phyloP scores from a whole-genome alignment of 2,329 filamentous ascomycete genomes.

The Rhexocercosporidium sp. region DNA sequence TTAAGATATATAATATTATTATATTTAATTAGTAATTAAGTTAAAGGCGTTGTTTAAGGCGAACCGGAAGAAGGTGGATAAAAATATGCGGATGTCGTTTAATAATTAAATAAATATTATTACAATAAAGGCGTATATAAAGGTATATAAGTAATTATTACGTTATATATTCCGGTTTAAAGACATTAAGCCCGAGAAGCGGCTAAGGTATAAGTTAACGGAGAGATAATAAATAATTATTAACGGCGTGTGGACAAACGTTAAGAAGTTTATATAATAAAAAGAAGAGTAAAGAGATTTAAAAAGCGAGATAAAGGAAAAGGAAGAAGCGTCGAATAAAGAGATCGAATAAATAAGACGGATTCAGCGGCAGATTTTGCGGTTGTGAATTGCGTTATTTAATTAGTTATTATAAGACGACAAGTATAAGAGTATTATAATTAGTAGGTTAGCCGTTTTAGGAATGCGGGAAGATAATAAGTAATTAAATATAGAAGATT shows the following conservation, averaged over 20 bases:
- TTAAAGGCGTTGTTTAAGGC: slow-evolving; percentile 8
- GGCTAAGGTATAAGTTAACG: not conserved
- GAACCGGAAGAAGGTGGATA: not conserved
- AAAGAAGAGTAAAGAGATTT: slow-evolving; percentile 11
- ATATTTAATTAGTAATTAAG: slow-evolving; percentile 8
- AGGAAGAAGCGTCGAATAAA: not conserved
- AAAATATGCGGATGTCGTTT: not conserved
- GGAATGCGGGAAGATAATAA: slow-evolving; percentile 12
- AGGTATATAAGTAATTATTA: slow-evolving; percentile 20
- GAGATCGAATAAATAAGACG: slow-evolving; percentile 16
- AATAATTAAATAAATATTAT: slow-evolving; percentile 22
- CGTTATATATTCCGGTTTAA: slow-evolving; percentile 21
- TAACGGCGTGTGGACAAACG: not conserved
- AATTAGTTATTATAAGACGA: too few relatives aligned
- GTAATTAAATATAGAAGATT: not conserved
- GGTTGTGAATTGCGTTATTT: too few relatives aligned
- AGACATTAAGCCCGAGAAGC: slow-evolving; percentile 10
- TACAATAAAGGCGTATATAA: slow-evolving; percentile 11
- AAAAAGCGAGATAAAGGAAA: not conserved
- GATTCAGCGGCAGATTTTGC: too few relatives aligned
- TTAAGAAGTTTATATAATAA: slow-evolving; percentile 15
- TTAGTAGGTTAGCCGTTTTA: slow-evolving; percentile 23
- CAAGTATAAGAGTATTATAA: slow-evolving; percentile 24
- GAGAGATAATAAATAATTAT: slow-evolving; percentile 16
- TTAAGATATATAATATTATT: slow-evolving; percentile 18